Evolutionary conservation across 2,329 filamentous ascomycete genomes (phyloP).

Genomic region (Sporothrix luriei): DNA sequence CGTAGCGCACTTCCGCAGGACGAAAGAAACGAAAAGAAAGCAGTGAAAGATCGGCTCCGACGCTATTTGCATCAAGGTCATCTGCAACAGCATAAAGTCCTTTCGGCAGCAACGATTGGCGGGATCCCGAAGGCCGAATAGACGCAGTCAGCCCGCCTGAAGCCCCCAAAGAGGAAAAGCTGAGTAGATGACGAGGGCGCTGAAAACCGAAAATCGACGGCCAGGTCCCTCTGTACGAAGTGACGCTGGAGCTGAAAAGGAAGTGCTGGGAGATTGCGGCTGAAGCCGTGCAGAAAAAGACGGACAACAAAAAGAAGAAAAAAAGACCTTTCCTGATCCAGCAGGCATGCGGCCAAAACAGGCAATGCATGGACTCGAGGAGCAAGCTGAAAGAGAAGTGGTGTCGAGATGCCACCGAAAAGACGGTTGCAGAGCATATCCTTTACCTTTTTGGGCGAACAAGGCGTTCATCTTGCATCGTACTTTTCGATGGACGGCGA

Average conservation of each 20-base stretch:
- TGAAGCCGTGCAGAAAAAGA: not conserved
- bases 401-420: not conserved
- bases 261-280: not conserved
- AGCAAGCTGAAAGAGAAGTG: conserved; percentile 11
- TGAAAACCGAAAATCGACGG: not conserved
- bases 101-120: not conserved
- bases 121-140: not conserved
- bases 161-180: not conserved
- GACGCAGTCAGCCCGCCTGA: too few species aligned
- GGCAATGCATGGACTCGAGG: conserved; percentile 1
- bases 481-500: conserved; percentile 6
- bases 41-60: not conserved
- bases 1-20: not conserved
- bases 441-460: not conserved
- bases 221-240: not conserved
- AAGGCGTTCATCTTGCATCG: conserved; percentile 12
- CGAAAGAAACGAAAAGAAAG: too few species aligned
- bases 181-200: not conserved
- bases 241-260: not conserved
- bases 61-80: not conserved
- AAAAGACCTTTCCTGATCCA: not conserved
- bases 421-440: not conserved
- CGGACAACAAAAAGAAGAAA: too few species aligned
- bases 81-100: not conserved
- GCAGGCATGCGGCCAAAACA: not conserved